These are phyloP conservation scores for Fragaria iinumae DNA, from an alignment of 306 rosid genomes.

Conservation along the genomic window DNA sequence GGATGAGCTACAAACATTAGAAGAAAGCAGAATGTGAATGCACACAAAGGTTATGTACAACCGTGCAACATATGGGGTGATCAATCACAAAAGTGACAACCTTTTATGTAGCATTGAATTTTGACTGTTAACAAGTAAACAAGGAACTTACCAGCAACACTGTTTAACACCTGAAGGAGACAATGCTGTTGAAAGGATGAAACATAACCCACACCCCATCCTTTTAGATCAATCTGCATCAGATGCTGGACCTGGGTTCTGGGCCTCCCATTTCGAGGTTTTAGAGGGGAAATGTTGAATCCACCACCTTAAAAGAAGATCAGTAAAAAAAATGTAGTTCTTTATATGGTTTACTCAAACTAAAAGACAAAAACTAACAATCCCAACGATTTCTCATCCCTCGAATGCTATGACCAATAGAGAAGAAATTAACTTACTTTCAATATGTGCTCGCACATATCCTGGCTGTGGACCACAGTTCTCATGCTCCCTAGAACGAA, in stretches of 20 bases:
- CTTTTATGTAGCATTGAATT: not conserved
- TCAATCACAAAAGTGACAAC: conserved; percentile 1
- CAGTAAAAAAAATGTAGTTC: conserved; percentile 3
- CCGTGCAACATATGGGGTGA: not conserved
- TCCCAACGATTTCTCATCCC: conserved; percentile 26
- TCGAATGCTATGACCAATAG: conserved; percentile 12
- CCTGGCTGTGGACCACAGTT: conserved; percentile 97
- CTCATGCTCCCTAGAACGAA: conserved; percentile 93
- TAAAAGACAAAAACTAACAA: conserved; percentile 6
- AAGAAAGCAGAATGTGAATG: conserved; percentile 1
- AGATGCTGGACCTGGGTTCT: conserved; percentile 99
- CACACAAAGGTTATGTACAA: not conserved
- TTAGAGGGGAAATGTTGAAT: conserved; percentile 85
- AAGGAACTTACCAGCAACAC: conserved; percentile 84
- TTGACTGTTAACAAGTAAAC: not conserved
- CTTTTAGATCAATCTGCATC: conserved; percentile 97
- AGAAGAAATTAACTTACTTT: conserved; percentile 59
- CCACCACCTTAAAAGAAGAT: conserved; percentile 78
- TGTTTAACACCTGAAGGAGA: conserved; percentile 90
- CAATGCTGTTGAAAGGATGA: conserved; percentile 97
- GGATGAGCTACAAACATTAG: not conserved
- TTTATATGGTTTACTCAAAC: conserved; percentile 11
- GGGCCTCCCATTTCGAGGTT: conserved; percentile 90
- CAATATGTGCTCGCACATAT: conserved; percentile 93
- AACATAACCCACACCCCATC: conserved; percentile 94